Percentiles rank a stretch among this genome's conserved stretches.
Conservation (phyloP, 306 rosid genomes). For the Quercus ilex region DNA sequence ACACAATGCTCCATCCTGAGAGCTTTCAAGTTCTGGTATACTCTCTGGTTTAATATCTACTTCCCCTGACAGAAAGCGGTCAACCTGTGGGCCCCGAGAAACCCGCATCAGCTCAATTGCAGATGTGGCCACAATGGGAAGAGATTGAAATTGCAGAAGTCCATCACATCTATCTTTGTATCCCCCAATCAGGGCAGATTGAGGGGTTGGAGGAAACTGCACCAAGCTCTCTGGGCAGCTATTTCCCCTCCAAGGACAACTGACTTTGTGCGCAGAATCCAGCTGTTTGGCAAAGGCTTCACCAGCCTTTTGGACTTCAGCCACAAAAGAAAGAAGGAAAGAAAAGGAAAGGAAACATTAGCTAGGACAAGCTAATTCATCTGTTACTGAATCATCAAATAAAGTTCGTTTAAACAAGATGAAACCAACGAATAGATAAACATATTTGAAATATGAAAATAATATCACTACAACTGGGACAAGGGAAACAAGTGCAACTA, state of each 20-base stretch:
- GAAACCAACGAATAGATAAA: background rate
- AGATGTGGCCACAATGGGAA: constrained; percentile 76
- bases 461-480: background rate
- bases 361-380: constrained; percentile 20
- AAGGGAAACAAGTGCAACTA: background rate
- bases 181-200: constrained; percentile 85
- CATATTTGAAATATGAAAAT: background rate
- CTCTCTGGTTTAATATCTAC: constrained; percentile 59
- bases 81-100: constrained; percentile 74
- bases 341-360: constrained; percentile 15
- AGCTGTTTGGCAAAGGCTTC: constrained; percentile 83
- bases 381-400: constrained; percentile 1
- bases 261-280: constrained; percentile 74
- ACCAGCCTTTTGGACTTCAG: constrained; percentile 69
- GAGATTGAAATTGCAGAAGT: constrained; percentile 72
- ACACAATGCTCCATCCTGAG: constrained; percentile 69
- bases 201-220: constrained; percentile 95
- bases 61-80: constrained; percentile 74
- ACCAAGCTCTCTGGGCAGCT: constrained; percentile 97
- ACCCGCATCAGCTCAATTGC: constrained; percentile 77
- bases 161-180: constrained; percentile 99
- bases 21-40: constrained; percentile 64
- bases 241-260: constrained; percentile 95
- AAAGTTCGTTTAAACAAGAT: constrained; percentile 5
- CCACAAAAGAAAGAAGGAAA: constrained; percentile 32